These are phyloP conservation scores for Raddia distichophylla DNA, from an alignment of 176 grass and related monocot genomes.

Conservation along the genomic window DNA sequence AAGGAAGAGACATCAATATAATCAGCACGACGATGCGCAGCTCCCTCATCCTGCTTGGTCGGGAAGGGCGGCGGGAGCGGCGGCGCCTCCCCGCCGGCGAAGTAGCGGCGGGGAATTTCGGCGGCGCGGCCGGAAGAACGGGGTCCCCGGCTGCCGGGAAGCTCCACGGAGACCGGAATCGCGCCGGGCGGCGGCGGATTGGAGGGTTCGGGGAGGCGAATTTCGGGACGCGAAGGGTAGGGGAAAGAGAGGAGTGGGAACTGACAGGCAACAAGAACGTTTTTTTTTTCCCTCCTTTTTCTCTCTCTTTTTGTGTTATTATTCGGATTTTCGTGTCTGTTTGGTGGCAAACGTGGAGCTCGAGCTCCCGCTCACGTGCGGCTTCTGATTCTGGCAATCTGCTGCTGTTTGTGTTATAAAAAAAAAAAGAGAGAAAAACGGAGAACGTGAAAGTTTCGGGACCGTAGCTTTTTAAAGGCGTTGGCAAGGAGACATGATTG, in stretches of 20 bases:
- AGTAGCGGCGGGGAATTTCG: too few species aligned
- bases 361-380: too few species aligned
- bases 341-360: background rate
- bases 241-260: background rate
- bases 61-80: background rate
- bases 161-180: background rate
- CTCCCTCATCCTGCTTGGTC: conserved; percentile 12
- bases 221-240: background rate
- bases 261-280: background rate
- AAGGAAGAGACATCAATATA: conserved; percentile 29
- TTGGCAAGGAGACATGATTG: too few species aligned
- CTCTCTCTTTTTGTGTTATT: background rate
- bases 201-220: background rate
- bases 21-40: conserved; percentile 16
- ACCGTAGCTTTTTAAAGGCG: too few species aligned
- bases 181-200: background rate
- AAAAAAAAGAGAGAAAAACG: too few species aligned
- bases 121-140: background rate
- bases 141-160: background rate
- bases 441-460: too few species aligned
- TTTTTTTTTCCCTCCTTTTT: background rate
- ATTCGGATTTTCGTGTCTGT: conserved; percentile 21
- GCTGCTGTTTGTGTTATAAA: too few species aligned
- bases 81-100: background rate
- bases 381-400: too few species aligned